Evolutionary conservation across 305 asterid species (phyloP).

Genomic region (Lippia alba): DNA sequence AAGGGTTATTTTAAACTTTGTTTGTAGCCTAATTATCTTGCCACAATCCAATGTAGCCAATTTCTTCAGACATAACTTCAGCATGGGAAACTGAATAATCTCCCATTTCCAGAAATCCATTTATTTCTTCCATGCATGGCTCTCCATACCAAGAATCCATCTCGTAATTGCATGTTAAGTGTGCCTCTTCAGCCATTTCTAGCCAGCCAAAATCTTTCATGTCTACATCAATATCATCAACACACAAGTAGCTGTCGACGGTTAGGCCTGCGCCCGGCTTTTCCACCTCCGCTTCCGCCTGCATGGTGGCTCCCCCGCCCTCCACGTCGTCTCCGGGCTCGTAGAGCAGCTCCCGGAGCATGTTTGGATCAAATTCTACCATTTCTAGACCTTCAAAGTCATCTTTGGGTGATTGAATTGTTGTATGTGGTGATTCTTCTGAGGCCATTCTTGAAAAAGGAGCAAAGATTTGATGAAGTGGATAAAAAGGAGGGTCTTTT

Average conservation of each 20-base stretch:
- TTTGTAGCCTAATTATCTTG: slow-evolving; percentile 40
- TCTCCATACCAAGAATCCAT: slow-evolving; percentile 37
- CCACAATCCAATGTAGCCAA: slow-evolving; percentile 65
- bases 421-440: slow-evolving; percentile 35
- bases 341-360: slow-evolving; percentile 50
- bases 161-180: slow-evolving; percentile 25
- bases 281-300: slow-evolving; percentile 20
- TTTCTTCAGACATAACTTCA: slow-evolving; percentile 47
- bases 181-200: slow-evolving; percentile 29
- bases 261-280: background rate
- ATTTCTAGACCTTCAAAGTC: slow-evolving; percentile 56
- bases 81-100: slow-evolving; percentile 36
- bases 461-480: slow-evolving; percentile 2
- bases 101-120: slow-evolving; percentile 37
- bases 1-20: background rate
- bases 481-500: slow-evolving; percentile 2
- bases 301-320: slow-evolving; percentile 26
- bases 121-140: slow-evolving; percentile 37
- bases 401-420: slow-evolving; percentile 29
- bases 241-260: slow-evolving; percentile 29
- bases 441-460: slow-evolving; percentile 44
- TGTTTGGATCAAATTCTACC: slow-evolving; percentile 53
- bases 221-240: slow-evolving; percentile 16
- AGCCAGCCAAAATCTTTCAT: slow-evolving; percentile 37
- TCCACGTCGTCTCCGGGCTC: slow-evolving; percentile 37